A percentile compares a stretch with the other conserved stretches of the same genome.
phyloP scores from a whole-genome alignment of 192 early-diverging fungal species.

The Linnemannia schmuckeri region DNA sequence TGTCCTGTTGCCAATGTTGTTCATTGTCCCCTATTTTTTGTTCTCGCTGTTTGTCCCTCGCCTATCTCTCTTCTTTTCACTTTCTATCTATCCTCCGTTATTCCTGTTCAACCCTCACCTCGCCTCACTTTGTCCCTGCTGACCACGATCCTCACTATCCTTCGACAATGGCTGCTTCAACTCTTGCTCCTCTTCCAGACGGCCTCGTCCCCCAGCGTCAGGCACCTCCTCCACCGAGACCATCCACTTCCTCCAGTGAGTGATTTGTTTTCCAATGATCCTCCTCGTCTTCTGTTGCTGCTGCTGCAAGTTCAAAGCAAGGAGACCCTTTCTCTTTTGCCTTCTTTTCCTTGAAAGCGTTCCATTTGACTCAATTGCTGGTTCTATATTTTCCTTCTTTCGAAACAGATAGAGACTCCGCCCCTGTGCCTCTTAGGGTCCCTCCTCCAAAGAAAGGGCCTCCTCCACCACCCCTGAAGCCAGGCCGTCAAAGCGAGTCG shows the following conservation, averaged over 20 bases:
- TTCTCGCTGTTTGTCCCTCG: not conserved
- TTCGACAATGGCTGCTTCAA: not conserved
- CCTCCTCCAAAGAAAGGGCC: slow-evolving; percentile 55
- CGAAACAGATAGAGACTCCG: slow-evolving; percentile 36
- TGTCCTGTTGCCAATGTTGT: not conserved
- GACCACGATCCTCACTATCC: not conserved
- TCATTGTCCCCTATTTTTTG: slow-evolving; percentile 4
- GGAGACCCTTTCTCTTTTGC: not conserved
- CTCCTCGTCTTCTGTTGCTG: not conserved
- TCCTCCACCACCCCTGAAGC: slow-evolving; percentile 45
- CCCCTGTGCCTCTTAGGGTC: slow-evolving; percentile 30
- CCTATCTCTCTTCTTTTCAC: not conserved
- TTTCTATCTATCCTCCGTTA: not conserved
- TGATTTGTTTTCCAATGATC: not conserved
- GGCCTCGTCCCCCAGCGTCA: slow-evolving; percentile 57
- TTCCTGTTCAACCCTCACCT: not conserved
- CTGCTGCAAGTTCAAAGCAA: not conserved
- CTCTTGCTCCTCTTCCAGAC: slow-evolving; percentile 20
- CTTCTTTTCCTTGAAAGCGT: not conserved
- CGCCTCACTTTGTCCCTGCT: not conserved
- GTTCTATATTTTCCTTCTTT: slow-evolving; percentile 3
- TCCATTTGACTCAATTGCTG: slow-evolving; percentile 6
- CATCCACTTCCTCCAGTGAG: slow-evolving; percentile 40
- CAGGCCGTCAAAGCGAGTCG: slow-evolving; percentile 21
- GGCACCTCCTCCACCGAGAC: slow-evolving; percentile 58